Evolutionary conservation across 1,139 yeast species (phyloP), one percentile per base, ranked within the genome.

Genomic region (Kodamaea plutei): DNA sequence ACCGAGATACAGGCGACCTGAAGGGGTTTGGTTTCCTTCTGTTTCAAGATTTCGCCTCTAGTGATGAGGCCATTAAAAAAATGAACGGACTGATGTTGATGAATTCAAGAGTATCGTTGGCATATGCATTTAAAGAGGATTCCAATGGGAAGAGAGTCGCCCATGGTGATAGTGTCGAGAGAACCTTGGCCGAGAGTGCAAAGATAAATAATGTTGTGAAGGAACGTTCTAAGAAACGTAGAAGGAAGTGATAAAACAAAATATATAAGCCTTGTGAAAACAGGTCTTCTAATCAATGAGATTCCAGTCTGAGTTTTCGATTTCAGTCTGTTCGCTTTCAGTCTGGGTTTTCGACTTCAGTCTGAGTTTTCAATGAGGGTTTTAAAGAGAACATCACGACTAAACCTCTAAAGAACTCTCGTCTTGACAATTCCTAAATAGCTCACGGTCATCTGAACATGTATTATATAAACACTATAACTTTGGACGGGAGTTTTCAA

Each of bases 111-210:
- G 63, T 85, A 2, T 54, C 60, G 3, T 64, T 89, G 3, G 72
- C 73, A 17, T 89, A 87, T 52, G 95, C 96, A 0, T 77, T 68
- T 48, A 85, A 84, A 54, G 78, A 73, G 42, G 76, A 75, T 37
- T 67, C 73, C 11, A 30, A 42, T 26, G 66, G 67, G 31, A 74
- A 69, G 33, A 68, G 65, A 29, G 61, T 58, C 8, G 69, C 74
- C 28, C 95, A 87, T 47, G 96, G 96, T n/a, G 93, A 82, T 45
- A 69, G 69, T 17, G 77, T 77, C 0, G 96, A 89, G 48, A 65
- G 96, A 44, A 42, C 73, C 30, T 63, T 89, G 37, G 91, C 93
- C 11, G 72, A 68, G 29, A 81, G 77, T 48, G 95, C 93, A 4
- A 61, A 60, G 42, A 49, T 50, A 31, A 63, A 69, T 40, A 52